These are phyloP conservation scores for Neotropicomus parvogracilis DNA, from an alignment of 1,284 basidiomycete genomes.

Conservation along the genomic window DNA sequence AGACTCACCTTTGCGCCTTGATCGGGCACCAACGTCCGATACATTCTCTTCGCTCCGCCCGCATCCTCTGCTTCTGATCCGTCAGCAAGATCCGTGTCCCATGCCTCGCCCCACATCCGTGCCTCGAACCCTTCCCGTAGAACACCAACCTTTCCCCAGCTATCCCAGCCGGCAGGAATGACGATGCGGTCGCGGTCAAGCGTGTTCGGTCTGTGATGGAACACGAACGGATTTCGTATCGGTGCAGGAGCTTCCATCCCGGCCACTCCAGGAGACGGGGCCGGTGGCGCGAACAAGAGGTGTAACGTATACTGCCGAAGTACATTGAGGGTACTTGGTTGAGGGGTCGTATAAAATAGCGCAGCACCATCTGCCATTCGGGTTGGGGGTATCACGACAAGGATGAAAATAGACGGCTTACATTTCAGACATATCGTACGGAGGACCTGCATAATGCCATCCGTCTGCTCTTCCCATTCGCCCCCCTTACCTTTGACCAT, in stretches of 20 bases:
- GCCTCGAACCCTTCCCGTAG: constrained; percentile 91
- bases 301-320: constrained; percentile 88
- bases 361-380: constrained; percentile 75
- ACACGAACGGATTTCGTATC: constrained; percentile 77
- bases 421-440: constrained; percentile 91
- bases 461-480: constrained; percentile 94
- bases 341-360: constrained; percentile 86
- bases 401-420: constrained; percentile 41
- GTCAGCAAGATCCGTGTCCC: constrained; percentile 63
- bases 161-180: constrained; percentile 95
- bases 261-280: constrained; percentile 52
- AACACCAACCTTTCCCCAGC: constrained; percentile 93
- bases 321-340: constrained; percentile 74
- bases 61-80: constrained; percentile 41
- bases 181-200: constrained; percentile 90
- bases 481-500: constrained; percentile 85
- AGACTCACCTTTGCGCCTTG: constrained; percentile 62
- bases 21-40: constrained; percentile 63
- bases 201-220: constrained; percentile 83
- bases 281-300: constrained; percentile 75
- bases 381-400: neutral
- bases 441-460: constrained; percentile 92
- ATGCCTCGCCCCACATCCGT: constrained; percentile 75
- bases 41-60: constrained; percentile 55
- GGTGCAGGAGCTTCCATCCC: constrained; percentile 52